Evolutionary conservation across 2,329 filamentous ascomycete genomes (phyloP), one percentile per base, ranked within the genome.

Genomic region (Fusarium subtropicale): DNA sequence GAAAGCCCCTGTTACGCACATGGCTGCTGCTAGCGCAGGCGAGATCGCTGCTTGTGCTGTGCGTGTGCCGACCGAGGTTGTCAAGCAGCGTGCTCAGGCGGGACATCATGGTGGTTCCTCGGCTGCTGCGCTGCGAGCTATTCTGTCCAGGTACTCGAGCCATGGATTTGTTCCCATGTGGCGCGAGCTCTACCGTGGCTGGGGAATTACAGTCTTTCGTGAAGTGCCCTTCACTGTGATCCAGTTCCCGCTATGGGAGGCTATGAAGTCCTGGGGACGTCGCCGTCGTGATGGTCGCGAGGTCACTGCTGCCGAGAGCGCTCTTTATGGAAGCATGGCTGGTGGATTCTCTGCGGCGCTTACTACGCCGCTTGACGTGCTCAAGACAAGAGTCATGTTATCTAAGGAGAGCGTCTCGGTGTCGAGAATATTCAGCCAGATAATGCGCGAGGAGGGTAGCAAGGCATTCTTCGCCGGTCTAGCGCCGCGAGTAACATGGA

Each of bases 221-320:
- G 96, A 99, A 84, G 94, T 99, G 65, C 96, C 96, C 6, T 99
- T 99, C 76, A 98, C 97, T 4, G 90, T 97, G 12, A 92, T 99
- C 68, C 96, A 99, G 80, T 99, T 99, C 78, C 96, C 96, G 46
- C 86, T 99, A 68, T 99, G 96, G 96, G 96, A 99, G 81, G 89
- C 87, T 7, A 87, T 98, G 86, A 98, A 97, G 85, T 84, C 85
- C 42, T 92, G 88, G 86, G 85, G 89, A 8, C 80, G 85, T 44
- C 74, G 81, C 41, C 79, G 83, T 48, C 77, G 82, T 5, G 71
- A 68, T 18, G 72, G 76, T 4, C 71, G 64, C 69, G 81, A 85
- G 76, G 83, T 96, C 3, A 86, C 89, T 18, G 94, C 92, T 0
- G 81, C 86, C 3, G 94, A 97, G 81, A 96, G 92, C 71, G 96